Conservation (phyloP, 2,329 filamentous ascomycete genomes). For the Thermoascus crustaceus region DNA sequence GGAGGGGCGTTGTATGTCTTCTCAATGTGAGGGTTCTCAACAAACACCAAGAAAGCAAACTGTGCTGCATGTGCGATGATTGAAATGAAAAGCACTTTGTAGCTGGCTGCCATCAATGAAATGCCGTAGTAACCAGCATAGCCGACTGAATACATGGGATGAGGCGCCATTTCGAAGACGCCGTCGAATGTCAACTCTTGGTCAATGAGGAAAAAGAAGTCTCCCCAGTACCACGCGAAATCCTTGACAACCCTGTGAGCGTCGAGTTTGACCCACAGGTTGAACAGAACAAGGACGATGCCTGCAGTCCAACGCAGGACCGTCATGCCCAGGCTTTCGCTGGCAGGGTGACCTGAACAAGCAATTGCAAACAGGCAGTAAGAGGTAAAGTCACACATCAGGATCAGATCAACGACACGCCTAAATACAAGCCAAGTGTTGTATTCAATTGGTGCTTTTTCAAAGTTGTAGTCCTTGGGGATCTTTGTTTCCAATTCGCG, state of each 20-base stretch:
- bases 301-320: constrained; percentile 70
- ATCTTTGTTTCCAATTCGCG: constrained; percentile 92
- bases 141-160: constrained; percentile 97
- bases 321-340: constrained; percentile 63
- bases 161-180: constrained; percentile 97
- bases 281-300: constrained; percentile 76
- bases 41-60: constrained; percentile 80
- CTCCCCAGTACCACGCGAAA: constrained; percentile 99
- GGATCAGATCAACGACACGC: constrained; percentile 86
- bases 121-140: constrained; percentile 98
- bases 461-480: constrained; percentile 84
- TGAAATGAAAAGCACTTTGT: constrained; percentile 94
- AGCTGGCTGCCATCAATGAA: constrained; percentile 95
- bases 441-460: constrained; percentile 90
- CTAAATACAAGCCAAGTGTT: constrained; percentile 98
- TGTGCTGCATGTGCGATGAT: constrained; percentile 90
- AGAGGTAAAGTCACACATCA: constrained; percentile 98
- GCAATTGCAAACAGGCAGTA: constrained; percentile 94
- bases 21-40: constrained; percentile 97
- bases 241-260: constrained; percentile 97
- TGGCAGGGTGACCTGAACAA: constrained; percentile 66
- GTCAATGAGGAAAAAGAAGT: constrained; percentile 98
- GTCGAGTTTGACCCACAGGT: constrained; percentile 97
- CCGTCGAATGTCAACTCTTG: constrained; percentile 97
- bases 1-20: constrained; percentile 91